Evolutionary conservation across 2,329 filamentous ascomycete species (phyloP).

Genomic region (Alternaria rosae): DNA sequence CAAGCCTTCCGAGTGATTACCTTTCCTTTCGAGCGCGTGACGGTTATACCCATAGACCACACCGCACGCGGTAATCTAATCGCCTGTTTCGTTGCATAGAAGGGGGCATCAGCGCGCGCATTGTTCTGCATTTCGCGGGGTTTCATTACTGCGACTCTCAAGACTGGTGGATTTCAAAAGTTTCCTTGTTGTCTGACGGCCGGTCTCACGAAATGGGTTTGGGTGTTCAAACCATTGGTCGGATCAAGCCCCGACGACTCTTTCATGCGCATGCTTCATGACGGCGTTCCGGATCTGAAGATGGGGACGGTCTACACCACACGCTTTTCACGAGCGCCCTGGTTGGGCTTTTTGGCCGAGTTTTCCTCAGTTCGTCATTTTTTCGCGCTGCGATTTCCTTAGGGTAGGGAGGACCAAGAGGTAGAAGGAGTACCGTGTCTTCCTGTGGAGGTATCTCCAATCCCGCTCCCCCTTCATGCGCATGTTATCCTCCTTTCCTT

Average conservation of each 20-base stretch:
- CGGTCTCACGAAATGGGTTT: constrained; percentile 20
- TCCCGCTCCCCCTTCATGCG: constrained; percentile 15
- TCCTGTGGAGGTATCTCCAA: constrained; percentile 11
- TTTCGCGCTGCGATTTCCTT: constrained; percentile 8
- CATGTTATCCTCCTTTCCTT: constrained; percentile 13
- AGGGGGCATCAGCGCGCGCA: constrained; percentile 49
- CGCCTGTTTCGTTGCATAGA: constrained; percentile 52
- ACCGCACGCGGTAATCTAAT: constrained; percentile 50
- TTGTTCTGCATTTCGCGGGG: constrained; percentile 49
- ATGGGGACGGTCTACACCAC: constrained; percentile 22
- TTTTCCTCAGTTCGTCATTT: constrained; percentile 22
- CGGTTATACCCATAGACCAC: constrained; percentile 47
- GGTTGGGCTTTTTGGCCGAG: constrained; percentile 22
- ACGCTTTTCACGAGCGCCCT: constrained; percentile 31
- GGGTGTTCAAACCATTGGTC: constrained; percentile 24
- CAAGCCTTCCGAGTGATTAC: constrained; percentile 50
- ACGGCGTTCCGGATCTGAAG: constrained; percentile 38
- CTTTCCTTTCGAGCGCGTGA: constrained; percentile 45
- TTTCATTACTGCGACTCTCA: constrained; percentile 26
- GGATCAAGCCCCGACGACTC: constrained; percentile 16
- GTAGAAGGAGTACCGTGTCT: constrained; percentile 11
- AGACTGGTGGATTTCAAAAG: constrained; percentile 34
- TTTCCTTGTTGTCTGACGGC: constrained; percentile 33
- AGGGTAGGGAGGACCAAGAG: constrained; percentile 14
- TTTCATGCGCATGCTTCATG: constrained; percentile 28